Evolutionary conservation across 208 protist genomes (phyloP).

Genomic region (Crithidia bombi): DNA sequence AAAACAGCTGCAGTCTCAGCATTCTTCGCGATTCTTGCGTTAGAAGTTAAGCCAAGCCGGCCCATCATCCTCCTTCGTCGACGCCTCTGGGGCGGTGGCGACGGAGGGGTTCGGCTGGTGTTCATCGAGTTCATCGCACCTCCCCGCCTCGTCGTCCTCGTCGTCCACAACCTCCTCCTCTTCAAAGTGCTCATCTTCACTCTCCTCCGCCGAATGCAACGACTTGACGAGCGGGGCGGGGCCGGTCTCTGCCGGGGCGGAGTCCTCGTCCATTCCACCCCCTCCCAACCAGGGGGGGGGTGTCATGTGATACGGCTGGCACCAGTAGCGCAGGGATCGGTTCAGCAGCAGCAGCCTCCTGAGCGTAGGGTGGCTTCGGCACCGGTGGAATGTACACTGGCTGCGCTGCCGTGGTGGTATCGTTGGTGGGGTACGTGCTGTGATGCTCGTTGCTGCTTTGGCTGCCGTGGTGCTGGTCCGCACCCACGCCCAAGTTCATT

Average conservation of each 20-base stretch:
- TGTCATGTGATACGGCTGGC: too few species aligned
- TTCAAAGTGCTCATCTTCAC: constrained; percentile 6
- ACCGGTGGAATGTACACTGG: constrained; percentile 12
- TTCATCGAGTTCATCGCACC: constrained; percentile 20
- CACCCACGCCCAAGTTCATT: too few species aligned
- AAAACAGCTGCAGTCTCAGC: too few species aligned
- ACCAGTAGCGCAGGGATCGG: too few species aligned
- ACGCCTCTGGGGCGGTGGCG: neutral
- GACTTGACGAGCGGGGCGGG: neutral
- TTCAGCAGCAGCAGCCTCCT: too few species aligned
- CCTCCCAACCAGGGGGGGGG: constrained; percentile 32
- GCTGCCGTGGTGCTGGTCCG: neutral
- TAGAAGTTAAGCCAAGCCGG: constrained; percentile 63
- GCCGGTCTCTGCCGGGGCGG: neutral
- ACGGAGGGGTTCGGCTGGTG: neutral
- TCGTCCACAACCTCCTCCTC: constrained; percentile 21
- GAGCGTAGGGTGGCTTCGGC: constrained; percentile 12
- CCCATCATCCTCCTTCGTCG: constrained; percentile 38
- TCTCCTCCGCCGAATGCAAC: neutral
- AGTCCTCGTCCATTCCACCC: neutral
- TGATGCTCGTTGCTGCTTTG: neutral
- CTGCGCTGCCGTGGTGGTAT: neutral
- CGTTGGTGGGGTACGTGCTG: neutral
- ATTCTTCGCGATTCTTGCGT: neutral
- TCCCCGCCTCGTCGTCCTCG: constrained; percentile 14